phyloP scores from a whole-genome alignment of 495 filamentous ascomycete genomes.

The Diplogelasinospora grovesii region DNA sequence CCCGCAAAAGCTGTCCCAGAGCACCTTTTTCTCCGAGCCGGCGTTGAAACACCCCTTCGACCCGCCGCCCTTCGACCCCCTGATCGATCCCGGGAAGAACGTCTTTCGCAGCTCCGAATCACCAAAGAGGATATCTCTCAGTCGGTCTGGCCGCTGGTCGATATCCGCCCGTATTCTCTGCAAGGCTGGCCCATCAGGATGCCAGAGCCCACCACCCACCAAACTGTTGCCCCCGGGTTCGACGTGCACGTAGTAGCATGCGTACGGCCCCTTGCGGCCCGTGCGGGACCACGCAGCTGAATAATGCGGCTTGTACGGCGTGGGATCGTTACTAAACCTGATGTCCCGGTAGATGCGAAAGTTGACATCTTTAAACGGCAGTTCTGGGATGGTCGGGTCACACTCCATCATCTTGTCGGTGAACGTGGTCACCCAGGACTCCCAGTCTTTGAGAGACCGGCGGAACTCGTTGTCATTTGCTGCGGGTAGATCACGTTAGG shows the following conservation, averaged over 20 bases:
- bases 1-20: too few relatives aligned
- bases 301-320: conserved; percentile 80
- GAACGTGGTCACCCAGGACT: conserved; percentile 62
- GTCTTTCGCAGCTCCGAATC: conserved; percentile 50
- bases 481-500: conserved; percentile 20
- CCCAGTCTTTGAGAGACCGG: conserved; percentile 68
- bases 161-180: conserved; percentile 63
- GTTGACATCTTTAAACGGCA: conserved; percentile 76
- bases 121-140: conserved; percentile 60
- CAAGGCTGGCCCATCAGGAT: conserved; percentile 57
- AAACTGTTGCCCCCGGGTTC: conserved; percentile 38
- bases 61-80: conserved; percentile 39
- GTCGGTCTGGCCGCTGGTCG: conserved; percentile 57
- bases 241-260: conserved; percentile 62
- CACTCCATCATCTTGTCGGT: conserved; percentile 60
- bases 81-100: conserved; percentile 42
- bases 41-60: too few relatives aligned
- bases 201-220: conserved; percentile 72
- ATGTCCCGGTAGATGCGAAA: conserved; percentile 84
- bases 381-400: conserved; percentile 75
- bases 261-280: conserved; percentile 79
- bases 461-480: conserved; percentile 73
- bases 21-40: too few relatives aligned
- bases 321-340: conserved; percentile 68
- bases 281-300: conserved; percentile 82